phyloP scores from a whole-genome alignment of 1,284 basidiomycete species.

The Malassezia sp. region DNA sequence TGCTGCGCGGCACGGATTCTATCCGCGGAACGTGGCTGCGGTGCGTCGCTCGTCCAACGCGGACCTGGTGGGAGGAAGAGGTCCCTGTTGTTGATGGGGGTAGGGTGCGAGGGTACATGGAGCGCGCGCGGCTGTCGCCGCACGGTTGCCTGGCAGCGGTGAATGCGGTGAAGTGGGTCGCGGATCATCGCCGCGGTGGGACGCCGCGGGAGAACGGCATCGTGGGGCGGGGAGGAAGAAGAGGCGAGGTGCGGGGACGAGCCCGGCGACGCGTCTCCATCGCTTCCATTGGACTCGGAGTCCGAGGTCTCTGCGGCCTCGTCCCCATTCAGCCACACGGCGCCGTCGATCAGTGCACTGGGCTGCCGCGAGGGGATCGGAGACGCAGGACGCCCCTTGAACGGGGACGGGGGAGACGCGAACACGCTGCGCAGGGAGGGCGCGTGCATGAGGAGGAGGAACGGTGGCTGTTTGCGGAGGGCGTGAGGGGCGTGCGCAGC shows the following conservation, averaged over 20 bases:
- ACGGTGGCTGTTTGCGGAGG: too few species aligned
- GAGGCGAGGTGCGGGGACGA: too few species aligned
- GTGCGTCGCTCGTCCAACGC: too few species aligned
- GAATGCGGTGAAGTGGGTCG: neutral
- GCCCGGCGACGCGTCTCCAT: too few species aligned
- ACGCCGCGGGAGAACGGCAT: constrained; percentile 6
- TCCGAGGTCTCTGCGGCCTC: neutral
- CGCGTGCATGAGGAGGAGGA: too few species aligned
- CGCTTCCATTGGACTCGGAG: neutral
- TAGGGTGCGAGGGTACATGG: neutral
- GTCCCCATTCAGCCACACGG: neutral
- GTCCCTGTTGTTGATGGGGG: constrained; percentile 8
- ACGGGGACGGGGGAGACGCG: too few species aligned
- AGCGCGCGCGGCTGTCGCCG: neutral
- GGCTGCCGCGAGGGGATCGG: too few species aligned
- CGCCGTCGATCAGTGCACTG: too few species aligned
- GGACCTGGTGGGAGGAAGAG: neutral
- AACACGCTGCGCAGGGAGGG: too few species aligned
- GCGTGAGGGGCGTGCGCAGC: too few species aligned
- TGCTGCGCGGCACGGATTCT: constrained; percentile 12
- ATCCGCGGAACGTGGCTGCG: constrained; percentile 7
- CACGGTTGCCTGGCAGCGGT: neutral
- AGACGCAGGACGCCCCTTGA: too few species aligned
- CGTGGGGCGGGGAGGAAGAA: neutral
- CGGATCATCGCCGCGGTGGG: constrained; percentile 9